A percentile compares a stretch with the other conserved stretches of the same genome.
Evolutionary conservation across 2,329 filamentous ascomycete species (phyloP).

Genomic region (Diplodia corticola): DNA sequence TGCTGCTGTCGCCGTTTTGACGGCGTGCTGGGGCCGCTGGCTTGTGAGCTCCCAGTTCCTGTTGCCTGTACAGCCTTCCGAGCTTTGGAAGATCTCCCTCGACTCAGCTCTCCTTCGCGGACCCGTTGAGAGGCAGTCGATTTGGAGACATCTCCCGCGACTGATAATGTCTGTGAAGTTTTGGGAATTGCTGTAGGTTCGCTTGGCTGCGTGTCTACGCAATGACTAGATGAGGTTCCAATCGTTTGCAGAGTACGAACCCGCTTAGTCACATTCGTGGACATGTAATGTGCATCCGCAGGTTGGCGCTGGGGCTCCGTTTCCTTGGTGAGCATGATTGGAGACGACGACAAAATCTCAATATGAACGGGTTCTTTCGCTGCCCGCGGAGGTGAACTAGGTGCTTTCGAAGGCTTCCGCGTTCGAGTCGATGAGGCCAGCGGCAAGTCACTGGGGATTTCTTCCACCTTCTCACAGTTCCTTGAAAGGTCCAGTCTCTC

Average conservation of each 20-base stretch:
- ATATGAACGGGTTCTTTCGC: neutral
- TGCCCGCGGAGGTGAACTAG: neutral
- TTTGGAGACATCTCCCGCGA: neutral
- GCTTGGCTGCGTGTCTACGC: neutral
- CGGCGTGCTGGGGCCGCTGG: neutral
- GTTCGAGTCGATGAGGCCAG: neutral
- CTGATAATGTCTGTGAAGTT: neutral
- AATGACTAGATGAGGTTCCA: neutral
- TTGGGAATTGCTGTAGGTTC: neutral
- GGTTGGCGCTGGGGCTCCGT: neutral
- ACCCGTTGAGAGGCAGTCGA: neutral
- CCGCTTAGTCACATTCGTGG: slow-evolving; percentile 18
- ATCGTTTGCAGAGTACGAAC: neutral
- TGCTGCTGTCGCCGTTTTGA: neutral
- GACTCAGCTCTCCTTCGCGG: neutral
- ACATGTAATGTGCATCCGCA: slow-evolving; percentile 11
- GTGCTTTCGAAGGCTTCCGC: neutral
- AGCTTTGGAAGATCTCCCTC: neutral
- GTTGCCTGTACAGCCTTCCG: neutral
- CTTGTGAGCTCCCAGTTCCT: neutral
- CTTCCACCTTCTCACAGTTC: neutral
- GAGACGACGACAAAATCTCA: slow-evolving; percentile 9
- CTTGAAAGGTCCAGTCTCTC: slow-evolving; percentile 17
- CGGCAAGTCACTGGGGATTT: too few relatives aligned
- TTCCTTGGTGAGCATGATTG: neutral